Percentiles rank a stretch among this genome's conserved stretches.
These are phyloP conservation scores for Candida freyschussii DNA, from an alignment of 1,139 yeast genomes.

Conservation along the genomic window DNA sequence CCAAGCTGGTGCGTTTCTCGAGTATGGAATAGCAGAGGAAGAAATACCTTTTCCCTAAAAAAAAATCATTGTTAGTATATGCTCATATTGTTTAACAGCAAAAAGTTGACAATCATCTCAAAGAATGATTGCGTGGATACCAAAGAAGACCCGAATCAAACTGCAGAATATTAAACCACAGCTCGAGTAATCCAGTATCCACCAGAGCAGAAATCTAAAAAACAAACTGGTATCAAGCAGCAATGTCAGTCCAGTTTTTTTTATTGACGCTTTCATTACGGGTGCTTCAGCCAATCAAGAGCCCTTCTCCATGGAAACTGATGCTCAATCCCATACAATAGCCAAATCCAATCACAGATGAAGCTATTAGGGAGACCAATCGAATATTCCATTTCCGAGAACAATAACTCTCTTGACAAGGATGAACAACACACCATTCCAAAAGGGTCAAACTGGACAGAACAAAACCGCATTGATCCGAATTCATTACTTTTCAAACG, in stretches of 20 bases:
- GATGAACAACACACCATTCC: constrained; percentile 4
- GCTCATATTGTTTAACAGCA: no score
- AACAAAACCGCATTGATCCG: constrained; percentile 32
- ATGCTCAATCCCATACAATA: constrained; percentile 7
- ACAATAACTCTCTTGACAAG: constrained; percentile 1
- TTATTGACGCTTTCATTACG: no score
- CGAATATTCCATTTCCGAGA: constrained; percentile 2
- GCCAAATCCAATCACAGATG: constrained; percentile 9
- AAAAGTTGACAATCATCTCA: constrained; percentile 2
- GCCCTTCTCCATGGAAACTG: no score
- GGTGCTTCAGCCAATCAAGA: no score
- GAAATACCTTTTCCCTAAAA: constrained; percentile 97
- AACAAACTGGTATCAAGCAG: constrained; percentile 27
- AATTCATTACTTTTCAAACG: constrained; percentile 26
- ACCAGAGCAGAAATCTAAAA: constrained; percentile 13
- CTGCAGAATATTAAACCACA: constrained; percentile 10
- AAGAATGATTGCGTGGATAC: constrained; percentile 13
- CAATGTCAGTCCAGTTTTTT: no score
- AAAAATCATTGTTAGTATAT: constrained; percentile 33
- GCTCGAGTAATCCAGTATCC: constrained; percentile 14
- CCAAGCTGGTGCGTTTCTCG: constrained; percentile 99
- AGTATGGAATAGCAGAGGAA: constrained; percentile 98
- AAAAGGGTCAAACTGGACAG: constrained; percentile 5
- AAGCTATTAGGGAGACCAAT: constrained; percentile 9
- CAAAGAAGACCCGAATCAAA: constrained; percentile 1